Conservation (phyloP, 2,329 filamentous ascomycete genomes). For the Talaromyces sp. region DNA sequence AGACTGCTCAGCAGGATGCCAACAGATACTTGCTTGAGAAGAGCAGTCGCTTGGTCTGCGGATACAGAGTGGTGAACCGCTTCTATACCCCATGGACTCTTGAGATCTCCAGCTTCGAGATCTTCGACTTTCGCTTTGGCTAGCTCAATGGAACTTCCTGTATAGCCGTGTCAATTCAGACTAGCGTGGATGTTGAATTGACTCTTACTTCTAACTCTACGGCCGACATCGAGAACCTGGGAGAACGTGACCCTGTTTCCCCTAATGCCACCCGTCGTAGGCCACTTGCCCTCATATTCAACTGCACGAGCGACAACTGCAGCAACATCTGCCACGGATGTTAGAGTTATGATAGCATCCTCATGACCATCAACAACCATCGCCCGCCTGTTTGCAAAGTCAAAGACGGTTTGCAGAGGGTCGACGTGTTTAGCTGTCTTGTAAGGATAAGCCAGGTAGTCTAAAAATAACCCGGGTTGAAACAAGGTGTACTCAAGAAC, state of each 20-base stretch:
- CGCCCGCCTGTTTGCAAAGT: slow-evolving; percentile 1
- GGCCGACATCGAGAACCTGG: not conserved
- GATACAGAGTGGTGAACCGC: not conserved
- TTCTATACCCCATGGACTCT: not conserved
- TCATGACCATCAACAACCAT: slow-evolving; percentile 6
- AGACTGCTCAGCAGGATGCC: not conserved
- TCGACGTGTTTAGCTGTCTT: slow-evolving; percentile 9
- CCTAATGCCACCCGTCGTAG: slow-evolving; percentile 4
- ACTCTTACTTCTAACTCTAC: slow-evolving; percentile 1
- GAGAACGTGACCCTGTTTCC: slow-evolving; percentile 3
- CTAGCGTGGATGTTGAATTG: no score
- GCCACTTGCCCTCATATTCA: slow-evolving; percentile 10
- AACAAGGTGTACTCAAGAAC: slow-evolving; percentile 11
- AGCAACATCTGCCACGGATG: slow-evolving; percentile 4
- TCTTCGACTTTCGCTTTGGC: not conserved
- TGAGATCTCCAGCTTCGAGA: not conserved
- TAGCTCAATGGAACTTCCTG: not conserved
- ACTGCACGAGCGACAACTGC: slow-evolving; percentile 2
- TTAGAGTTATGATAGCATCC: not conserved
- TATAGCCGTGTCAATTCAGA: not conserved
- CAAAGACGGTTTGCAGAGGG: slow-evolving; percentile 1
- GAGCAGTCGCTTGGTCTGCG: not conserved
- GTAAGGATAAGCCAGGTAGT: slow-evolving; percentile 8
- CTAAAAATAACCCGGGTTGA: slow-evolving; percentile 8
- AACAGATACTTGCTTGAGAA: slow-evolving; percentile 5